Base-by-base conservation (phyloP, 768 basidiomycete genomes). In the Austroboletus eburneus region DNA sequence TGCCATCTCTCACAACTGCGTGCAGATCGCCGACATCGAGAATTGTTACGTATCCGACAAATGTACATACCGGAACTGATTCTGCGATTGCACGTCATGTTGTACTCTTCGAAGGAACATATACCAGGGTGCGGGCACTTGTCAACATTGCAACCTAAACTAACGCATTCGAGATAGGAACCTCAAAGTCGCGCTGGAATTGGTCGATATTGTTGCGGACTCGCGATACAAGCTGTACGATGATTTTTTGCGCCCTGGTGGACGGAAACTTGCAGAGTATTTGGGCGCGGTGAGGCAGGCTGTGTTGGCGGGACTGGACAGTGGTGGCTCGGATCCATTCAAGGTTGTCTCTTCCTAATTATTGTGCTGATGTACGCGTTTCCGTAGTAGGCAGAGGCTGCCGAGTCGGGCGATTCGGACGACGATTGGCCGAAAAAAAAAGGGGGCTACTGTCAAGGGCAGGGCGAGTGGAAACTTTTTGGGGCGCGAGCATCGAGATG, bases 51-150 rank as follows among this genome's bases (percentile, higher is more conserved):
- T n/a, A 86, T 95, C 42, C 81, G 93, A 34, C 85, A 92, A 57
- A 81, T 94, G 24, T 94, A 86, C 65, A 72, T 96, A 21, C 95
- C 93, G 0, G 92, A 96, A 62, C 74, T 97, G 18, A 80, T 97
- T 55, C 75, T 97, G 52, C 81, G 91, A 18, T 69, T 98, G 2
- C 93, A 97, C 59, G 72, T 77, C 36, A 69, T 85, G 41, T 69
- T 98, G 10, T 76, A 80, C 49, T 67, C 72, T 27, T 90, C 91
- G 5, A 71, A 82, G 8, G 64, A 72, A 9, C 68, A 79, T 18
- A 73, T 91, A 34, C 81, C 85, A 39, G 75, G 78, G 91, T 87
- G 55, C 42, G 83, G 73, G 23, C 23, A n/a, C 33, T 14, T 34
- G 37, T 36, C n/a, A 1, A 9, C 27, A 10, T 16, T 16, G 34